Conservation (phyloP, 2,329 filamentous ascomycete species). For the Xylaria sp. region DNA sequence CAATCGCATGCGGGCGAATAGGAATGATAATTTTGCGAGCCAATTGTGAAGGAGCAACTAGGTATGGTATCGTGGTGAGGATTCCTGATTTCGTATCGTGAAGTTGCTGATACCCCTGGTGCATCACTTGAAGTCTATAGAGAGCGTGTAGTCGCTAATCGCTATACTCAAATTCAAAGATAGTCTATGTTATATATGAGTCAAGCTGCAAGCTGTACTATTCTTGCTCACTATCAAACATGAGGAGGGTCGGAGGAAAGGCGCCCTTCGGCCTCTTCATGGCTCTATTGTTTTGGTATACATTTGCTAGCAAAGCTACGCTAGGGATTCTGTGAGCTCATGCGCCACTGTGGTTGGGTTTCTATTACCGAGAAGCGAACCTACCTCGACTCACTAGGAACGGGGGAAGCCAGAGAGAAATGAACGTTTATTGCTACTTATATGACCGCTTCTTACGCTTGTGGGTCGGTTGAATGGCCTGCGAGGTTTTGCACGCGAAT, state of each 20-base stretch:
- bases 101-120: constrained; percentile 25
- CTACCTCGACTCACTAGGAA: too few species aligned
- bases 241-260: neutral
- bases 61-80: constrained; percentile 17
- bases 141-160: constrained; percentile 18
- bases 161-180: constrained; percentile 11
- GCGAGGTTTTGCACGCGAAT: constrained; percentile 25
- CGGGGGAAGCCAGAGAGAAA: neutral
- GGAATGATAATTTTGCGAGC: neutral
- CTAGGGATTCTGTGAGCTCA: neutral
- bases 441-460: neutral
- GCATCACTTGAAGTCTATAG: constrained; percentile 15
- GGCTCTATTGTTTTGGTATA: neutral
- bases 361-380: neutral
- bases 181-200: constrained; percentile 18
- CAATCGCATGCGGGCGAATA: neutral
- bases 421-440: too few species aligned
- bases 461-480: neutral
- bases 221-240: neutral
- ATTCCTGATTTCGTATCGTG: constrained; percentile 14
- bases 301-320: neutral
- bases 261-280: neutral
- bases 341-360: neutral
- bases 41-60: neutral
- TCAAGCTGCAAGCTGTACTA: neutral